These are phyloP conservation scores for Penicillium argentinense DNA, from an alignment of 495 filamentous ascomycete species.

Conservation along the genomic window DNA sequence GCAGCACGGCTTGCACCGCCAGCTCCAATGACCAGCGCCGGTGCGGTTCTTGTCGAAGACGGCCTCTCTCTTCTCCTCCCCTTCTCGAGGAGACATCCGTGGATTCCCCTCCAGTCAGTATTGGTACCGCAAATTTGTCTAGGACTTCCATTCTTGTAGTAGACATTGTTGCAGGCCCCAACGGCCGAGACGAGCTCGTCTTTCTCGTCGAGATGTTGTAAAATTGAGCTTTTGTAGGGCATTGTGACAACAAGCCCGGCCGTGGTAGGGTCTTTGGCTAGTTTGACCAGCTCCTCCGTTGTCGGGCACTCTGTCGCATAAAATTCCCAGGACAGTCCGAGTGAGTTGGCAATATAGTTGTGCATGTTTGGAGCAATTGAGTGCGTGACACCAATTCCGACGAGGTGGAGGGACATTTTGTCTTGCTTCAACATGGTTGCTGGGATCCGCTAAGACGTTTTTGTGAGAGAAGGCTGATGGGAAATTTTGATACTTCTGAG, in stretches of 20 bases:
- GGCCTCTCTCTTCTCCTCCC: constrained; percentile 36
- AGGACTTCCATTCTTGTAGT: constrained; percentile 38
- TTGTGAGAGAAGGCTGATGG: no score
- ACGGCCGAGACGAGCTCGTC: constrained; percentile 57
- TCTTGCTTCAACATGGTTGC: neutral
- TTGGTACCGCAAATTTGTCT: constrained; percentile 60
- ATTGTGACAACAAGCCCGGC: constrained; percentile 64
- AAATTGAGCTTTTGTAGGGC: constrained; percentile 66
- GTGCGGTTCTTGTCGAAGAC: constrained; percentile 18
- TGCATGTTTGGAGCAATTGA: constrained; percentile 46
- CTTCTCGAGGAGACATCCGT: constrained; percentile 49
- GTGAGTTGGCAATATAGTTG: constrained; percentile 38
- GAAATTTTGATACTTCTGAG: neutral
- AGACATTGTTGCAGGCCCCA: constrained; percentile 69
- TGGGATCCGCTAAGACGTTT: no score
- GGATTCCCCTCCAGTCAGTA: constrained; percentile 66
- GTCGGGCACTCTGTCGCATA: constrained; percentile 36
- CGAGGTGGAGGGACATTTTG: constrained; percentile 33
- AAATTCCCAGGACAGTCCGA: constrained; percentile 40
- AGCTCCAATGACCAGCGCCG: constrained; percentile 57
- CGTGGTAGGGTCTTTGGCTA: constrained; percentile 40
- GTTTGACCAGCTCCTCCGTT: constrained; percentile 25
- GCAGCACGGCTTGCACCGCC: constrained; percentile 64
- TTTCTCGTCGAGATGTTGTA: constrained; percentile 59
- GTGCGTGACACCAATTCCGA: constrained; percentile 42